Percentiles rank a stretch among this genome's conserved stretches.
These are phyloP conservation scores for Dryas integrifolia DNA, from an alignment of 331 rosid species.

Conservation along the genomic window DNA sequence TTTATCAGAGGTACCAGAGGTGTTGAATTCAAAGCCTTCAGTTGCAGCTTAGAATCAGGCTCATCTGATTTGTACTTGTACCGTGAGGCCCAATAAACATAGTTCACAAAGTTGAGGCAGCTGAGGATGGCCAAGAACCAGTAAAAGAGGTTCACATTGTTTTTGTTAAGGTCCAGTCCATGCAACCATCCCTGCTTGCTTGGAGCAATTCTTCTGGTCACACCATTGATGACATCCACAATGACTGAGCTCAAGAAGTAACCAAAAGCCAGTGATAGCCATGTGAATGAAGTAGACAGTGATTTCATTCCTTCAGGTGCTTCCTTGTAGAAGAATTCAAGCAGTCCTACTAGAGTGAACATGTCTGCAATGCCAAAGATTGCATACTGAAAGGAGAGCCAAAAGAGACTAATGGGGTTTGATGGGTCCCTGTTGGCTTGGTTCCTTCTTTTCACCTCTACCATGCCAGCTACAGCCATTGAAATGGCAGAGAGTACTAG, in stretches of 20 bases:
- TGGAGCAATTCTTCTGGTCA: slow-evolving; percentile 55
- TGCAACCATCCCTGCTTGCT: slow-evolving; percentile 70
- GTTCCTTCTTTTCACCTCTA: slow-evolving; percentile 65
- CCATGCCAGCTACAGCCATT: slow-evolving; percentile 69
- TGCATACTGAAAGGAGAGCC: slow-evolving; percentile 79
- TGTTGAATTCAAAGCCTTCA: background rate
- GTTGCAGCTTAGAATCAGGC: background rate
- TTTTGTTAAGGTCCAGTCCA: slow-evolving; percentile 55
- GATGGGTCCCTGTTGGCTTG: slow-evolving; percentile 45
- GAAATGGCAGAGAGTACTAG: slow-evolving; percentile 65
- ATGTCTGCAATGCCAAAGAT: slow-evolving; percentile 87
- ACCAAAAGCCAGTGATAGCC: slow-evolving; percentile 66
- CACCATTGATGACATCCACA: slow-evolving; percentile 59
- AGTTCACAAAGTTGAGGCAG: slow-evolving; percentile 63
- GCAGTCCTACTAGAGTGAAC: slow-evolving; percentile 82
- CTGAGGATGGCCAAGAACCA: slow-evolving; percentile 87
- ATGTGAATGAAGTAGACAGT: slow-evolving; percentile 73
- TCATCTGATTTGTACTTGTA: slow-evolving; percentile 74
- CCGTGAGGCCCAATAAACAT: slow-evolving; percentile 65
- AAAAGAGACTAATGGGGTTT: slow-evolving; percentile 58
- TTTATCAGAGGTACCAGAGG: background rate
- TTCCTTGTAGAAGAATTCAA: slow-evolving; percentile 81
- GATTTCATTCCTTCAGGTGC: slow-evolving; percentile 79
- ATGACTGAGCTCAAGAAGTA: slow-evolving; percentile 65
- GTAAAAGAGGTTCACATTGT: slow-evolving; percentile 66